Base-by-base conservation (phyloP, 495 filamentous ascomycete genomes). In the Trichoderma asperelloides region DNA sequence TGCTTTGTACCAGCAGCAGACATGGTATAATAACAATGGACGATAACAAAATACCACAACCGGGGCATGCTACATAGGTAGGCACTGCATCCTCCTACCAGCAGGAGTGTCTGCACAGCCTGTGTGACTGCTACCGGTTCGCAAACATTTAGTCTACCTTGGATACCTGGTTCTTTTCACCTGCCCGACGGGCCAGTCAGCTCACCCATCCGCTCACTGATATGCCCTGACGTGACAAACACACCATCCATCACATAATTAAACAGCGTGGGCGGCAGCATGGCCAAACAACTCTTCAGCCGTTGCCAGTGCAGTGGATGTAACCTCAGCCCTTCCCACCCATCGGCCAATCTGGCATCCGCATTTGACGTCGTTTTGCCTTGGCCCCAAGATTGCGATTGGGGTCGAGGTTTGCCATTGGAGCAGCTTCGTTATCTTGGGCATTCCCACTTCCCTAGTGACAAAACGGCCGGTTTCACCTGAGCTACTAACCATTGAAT, bases 201-300 rank as follows among this genome's bases (percentile, higher is more conserved):
- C n/a, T n/a, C n/a, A n/a, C n/a, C n/a, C 5, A 37, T 37, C 33
- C 33, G 9, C 43, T 47, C 15, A 16, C 18, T 51, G 16, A 21
- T n/a, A 9, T n/a, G 8, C 21, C n/a, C 25, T 60, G 23, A 12
- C 27, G 23, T 30, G 55, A 60, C 55, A 60, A 60, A 60, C 55
- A 60, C 55, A 60, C 55, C 55, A 30, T 60, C 55, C 55, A 30
- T 60, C 55, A 37, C 33, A 37, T 37, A 37, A 37, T 37, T 37
- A 60, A 60, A 60, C 55, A 60, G 55, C 55, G 25, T 60, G 27
- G 55, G 55, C 55, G 55, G 55, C 55, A 60, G 27, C 55, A 27
- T 60, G 55, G 9, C 55, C 55, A 60, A 60, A 30, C 55, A 60
- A 28, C 55, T 60, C 27, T 30, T 28, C 27, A 12, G 55, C 9